Conservation (phyloP, 331 rosid genomes). For the Dryas integrifolia region DNA sequence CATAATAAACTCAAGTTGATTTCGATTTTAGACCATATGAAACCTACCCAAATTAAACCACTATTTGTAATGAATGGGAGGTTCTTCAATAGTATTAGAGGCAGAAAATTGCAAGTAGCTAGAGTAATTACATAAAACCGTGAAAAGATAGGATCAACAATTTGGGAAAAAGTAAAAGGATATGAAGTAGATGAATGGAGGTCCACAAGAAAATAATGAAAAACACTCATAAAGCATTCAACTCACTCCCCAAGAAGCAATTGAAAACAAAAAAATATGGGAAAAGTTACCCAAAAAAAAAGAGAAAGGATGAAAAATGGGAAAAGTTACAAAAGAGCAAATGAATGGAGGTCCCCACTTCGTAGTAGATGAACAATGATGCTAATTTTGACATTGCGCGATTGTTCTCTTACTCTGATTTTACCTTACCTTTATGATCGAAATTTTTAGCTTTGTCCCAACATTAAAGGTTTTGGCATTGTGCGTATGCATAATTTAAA, state of each 20-base stretch:
- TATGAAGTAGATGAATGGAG: neutral
- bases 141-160: neutral
- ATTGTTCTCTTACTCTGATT: neutral
- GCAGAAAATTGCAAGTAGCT: neutral
- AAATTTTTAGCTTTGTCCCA: neutral
- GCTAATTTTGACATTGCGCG: conserved; percentile 6
- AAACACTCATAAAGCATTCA: neutral
- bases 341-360: neutral
- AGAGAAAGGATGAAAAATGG: neutral
- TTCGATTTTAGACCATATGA: neutral
- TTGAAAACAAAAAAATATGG: neutral
- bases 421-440: neutral
- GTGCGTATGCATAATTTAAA: neutral
- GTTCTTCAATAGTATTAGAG: neutral
- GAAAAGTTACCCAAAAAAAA: neutral
- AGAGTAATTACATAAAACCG: too few relatives aligned
- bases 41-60: neutral
- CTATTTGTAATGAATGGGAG: too few relatives aligned
- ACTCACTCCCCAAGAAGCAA: neutral
- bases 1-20: neutral
- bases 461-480: neutral
- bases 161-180: neutral
- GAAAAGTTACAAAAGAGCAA: conserved; percentile 9
- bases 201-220: neutral
- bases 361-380: neutral